Percentiles rank a stretch among this genome's conserved stretches.
Evolutionary conservation across 345 rosid species (phyloP).

Genomic region (Heritiera littoralis): DNA sequence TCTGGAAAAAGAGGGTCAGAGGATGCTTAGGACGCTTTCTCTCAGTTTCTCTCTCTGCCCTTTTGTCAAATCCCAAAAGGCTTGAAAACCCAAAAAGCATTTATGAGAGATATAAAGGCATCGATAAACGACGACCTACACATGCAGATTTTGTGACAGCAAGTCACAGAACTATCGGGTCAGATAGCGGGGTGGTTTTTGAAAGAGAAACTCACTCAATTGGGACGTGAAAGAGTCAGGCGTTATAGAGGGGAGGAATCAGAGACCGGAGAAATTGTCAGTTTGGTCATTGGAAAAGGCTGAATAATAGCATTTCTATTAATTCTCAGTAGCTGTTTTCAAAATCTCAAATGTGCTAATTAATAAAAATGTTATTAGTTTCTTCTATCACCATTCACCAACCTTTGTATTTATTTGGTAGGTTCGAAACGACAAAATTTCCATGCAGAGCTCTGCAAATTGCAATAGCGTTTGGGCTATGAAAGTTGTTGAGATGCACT

Average conservation of each 20-base stretch:
- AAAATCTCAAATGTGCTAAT: background rate
- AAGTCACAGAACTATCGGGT: constrained; percentile 26
- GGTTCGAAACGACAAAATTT: background rate
- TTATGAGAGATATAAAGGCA: constrained; percentile 25
- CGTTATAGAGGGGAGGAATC: constrained; percentile 14
- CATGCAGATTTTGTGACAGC: constrained; percentile 46
- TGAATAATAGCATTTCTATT: constrained; percentile 27
- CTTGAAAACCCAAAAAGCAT: constrained; percentile 17
- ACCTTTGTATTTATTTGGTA: background rate
- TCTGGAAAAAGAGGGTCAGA: background rate
- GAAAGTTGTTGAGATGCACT: background rate
- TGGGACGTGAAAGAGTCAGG: constrained; percentile 36
- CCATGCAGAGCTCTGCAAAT: background rate
- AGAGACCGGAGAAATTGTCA: constrained; percentile 34
- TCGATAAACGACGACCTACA: constrained; percentile 42
- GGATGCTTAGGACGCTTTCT: background rate
- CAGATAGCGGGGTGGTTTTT: background rate
- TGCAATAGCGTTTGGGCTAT: background rate
- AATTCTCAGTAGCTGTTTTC: background rate
- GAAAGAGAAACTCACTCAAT: constrained; percentile 33
- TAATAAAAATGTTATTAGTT: background rate
- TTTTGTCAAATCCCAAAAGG: constrained; percentile 24
- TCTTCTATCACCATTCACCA: no score
- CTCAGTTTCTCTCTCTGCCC: background rate
- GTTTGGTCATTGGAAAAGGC: constrained; percentile 46